Evolutionary conservation across 2,329 filamentous ascomycete genomes (phyloP).

Genomic region (Pseudopyricularia cyperi): DNA sequence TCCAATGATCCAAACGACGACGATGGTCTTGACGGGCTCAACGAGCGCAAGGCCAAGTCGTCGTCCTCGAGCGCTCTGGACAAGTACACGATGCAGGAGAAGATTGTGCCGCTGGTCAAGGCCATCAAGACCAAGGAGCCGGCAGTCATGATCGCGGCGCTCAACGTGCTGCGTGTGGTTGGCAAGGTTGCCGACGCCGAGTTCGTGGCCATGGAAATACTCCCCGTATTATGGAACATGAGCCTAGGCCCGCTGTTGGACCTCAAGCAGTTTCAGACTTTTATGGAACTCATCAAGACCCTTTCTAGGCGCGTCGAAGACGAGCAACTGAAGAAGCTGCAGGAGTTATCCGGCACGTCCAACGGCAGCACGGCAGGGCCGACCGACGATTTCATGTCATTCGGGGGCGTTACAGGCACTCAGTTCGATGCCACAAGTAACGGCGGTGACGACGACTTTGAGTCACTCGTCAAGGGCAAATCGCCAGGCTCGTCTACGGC

Average conservation of each 20-base stretch:
- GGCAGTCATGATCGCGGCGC: conserved; percentile 87
- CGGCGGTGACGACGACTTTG: conserved; percentile 63
- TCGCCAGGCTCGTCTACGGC: conserved; percentile 19
- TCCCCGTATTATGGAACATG: conserved; percentile 87
- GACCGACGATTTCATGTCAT: conserved; percentile 57
- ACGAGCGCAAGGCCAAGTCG: conserved; percentile 43
- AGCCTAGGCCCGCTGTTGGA: conserved; percentile 81
- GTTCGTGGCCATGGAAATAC: conserved; percentile 80
- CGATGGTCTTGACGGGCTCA: conserved; percentile 67
- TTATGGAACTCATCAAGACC: conserved; percentile 78
- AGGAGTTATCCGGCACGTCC: conserved; percentile 54
- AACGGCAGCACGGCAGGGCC: conserved; percentile 34
- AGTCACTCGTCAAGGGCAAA: conserved; percentile 74
- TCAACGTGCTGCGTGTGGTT: conserved; percentile 74
- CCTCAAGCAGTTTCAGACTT: conserved; percentile 74
- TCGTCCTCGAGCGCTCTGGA: conserved; percentile 71
- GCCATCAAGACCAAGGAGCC: conserved; percentile 97
- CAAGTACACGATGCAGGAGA: conserved; percentile 97
- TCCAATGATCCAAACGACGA: conserved; percentile 35
- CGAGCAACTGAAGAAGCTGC: conserved; percentile 78
- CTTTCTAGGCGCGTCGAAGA: conserved; percentile 72
- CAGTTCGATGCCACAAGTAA: conserved; percentile 34
- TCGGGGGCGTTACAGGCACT: conserved; percentile 53
- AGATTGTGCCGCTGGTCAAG: conserved; percentile 80
- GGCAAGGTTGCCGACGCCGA: conserved; percentile 74